Evolutionary conservation across 441 rosid genomes (phyloP), one percentile per base, ranked within the genome.

Genomic region (Bocquillonia castaneifolia): DNA sequence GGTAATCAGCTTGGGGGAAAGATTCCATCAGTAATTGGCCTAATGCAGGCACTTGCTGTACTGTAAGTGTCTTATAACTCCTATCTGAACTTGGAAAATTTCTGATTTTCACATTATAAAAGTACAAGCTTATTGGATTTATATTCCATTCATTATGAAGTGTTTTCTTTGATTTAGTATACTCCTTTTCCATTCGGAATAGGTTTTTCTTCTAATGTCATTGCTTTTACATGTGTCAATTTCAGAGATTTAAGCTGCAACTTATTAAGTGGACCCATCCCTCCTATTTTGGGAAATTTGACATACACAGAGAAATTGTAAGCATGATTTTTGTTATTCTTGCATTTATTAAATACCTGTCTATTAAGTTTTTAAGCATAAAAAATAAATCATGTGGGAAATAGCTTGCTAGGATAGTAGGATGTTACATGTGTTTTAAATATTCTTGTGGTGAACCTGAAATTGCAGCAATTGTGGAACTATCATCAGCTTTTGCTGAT

Each of bases 11-110:
- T 93, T 10, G 82, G 83, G 6, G 98, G 98, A 58, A 72, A 77
- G 78, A 89, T 93, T 55, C 98, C 98, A 18, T 83, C 90, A 12
- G 98, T 93, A 62, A 84, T 93, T 60, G 98, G 98, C 74, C 85
- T 93, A 18, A 93, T 93, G 98, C 98, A 93, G 80, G 98, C 98
- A 20, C 98, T 93, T 74, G 97, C 98, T 63, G 98, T 93, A 25
- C 66, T 93, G 98, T 93, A 82, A 86, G 98, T 78, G 59, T 74
- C 67, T 62, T 42, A 32, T 13, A 29, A 42, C 17, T 37, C 40
- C n/a, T 37, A 1, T 17, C 3, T 9, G 20, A 12, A 14, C 5
- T 39, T 6, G 4, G 6, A 39, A 50, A 17, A 23, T 57, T 67
- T 59, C 59, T 50, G 39, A 10, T 50, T 54, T 36, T 37, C 17